Evolutionary conservation across 768 basidiomycete genomes (phyloP).

Genomic region (Lactarius sp.): DNA sequence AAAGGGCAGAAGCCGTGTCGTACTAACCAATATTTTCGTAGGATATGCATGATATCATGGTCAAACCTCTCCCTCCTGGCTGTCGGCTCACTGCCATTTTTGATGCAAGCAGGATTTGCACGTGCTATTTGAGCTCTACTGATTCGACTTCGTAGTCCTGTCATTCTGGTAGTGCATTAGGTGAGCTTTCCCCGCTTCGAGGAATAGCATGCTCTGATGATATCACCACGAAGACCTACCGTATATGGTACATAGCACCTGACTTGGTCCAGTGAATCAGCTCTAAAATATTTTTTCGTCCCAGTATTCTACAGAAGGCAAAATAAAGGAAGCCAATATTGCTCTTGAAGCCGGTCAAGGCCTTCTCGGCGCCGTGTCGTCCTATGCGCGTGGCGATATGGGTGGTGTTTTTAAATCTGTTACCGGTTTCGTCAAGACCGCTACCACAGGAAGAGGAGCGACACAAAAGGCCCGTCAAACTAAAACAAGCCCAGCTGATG

Average conservation of each 20-base stretch:
- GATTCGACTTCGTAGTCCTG: constrained; percentile 34
- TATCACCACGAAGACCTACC: constrained; percentile 33
- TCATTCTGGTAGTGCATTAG: constrained; percentile 46
- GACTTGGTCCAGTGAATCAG: background rate
- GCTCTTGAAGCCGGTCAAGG: constrained; percentile 85
- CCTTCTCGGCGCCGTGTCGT: constrained; percentile 67
- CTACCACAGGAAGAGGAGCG: constrained; percentile 59
- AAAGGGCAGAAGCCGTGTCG: background rate
- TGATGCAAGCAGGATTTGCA: constrained; percentile 38
- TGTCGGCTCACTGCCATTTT: constrained; percentile 64
- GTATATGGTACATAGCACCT: constrained; percentile 29
- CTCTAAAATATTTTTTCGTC: background rate
- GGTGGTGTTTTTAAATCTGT: constrained; percentile 72
- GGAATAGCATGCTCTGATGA: background rate
- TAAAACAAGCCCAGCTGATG: constrained; percentile 85
- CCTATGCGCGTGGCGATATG: constrained; percentile 77
- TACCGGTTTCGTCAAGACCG: constrained; percentile 67
- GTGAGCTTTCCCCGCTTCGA: constrained; percentile 23
- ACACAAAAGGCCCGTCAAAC: constrained; percentile 49
- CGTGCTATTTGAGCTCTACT: constrained; percentile 2
- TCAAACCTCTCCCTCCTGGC: constrained; percentile 54
- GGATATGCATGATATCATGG: constrained; percentile 43
- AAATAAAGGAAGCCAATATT: constrained; percentile 90
- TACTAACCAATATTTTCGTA: constrained; percentile 24
- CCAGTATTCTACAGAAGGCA: constrained; percentile 92